Conservation (phyloP, 257 asterid genomes). For the Euphrasia confusa region DNA sequence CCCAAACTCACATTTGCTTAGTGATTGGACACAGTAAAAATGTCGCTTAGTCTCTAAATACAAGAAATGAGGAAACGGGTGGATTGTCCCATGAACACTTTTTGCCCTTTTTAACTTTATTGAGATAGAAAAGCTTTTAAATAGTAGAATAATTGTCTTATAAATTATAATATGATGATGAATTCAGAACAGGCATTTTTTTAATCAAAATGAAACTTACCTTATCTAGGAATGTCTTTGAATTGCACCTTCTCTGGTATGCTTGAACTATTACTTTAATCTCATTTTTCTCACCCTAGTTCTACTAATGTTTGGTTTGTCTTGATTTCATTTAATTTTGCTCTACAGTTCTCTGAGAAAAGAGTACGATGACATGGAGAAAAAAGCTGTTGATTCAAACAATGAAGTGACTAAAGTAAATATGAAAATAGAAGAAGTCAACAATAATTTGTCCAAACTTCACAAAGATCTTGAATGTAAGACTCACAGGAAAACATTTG, state of each 20-base stretch:
- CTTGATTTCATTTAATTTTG: conserved; percentile 25
- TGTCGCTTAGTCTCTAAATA: neutral
- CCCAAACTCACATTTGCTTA: neutral
- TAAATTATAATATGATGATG: conserved; percentile 4
- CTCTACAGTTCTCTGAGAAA: conserved; percentile 55
- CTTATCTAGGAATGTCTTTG: conserved; percentile 9
- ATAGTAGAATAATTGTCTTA: conserved; percentile 2
- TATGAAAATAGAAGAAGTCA: conserved; percentile 73
- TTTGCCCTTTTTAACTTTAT: neutral
- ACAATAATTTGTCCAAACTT: conserved; percentile 60
- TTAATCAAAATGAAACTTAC: conserved; percentile 1
- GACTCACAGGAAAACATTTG: conserved; percentile 25
- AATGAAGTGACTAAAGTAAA: conserved; percentile 70
- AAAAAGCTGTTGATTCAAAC: conserved; percentile 76
- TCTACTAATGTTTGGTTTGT: conserved; percentile 2
- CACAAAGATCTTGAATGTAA: conserved; percentile 81
- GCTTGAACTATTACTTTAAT: conserved; percentile 14
- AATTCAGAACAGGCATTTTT: neutral
- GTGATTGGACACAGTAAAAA: neutral
- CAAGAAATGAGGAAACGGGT: neutral
- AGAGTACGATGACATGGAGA: conserved; percentile 73
- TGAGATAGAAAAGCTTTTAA: neutral
- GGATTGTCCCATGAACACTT: neutral
- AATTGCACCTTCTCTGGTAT: conserved; percentile 19
- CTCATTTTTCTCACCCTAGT: conserved; percentile 2